Conservation (phyloP, 371 early-diverging fungal genomes). For the Mucor circinelloides region DNA sequence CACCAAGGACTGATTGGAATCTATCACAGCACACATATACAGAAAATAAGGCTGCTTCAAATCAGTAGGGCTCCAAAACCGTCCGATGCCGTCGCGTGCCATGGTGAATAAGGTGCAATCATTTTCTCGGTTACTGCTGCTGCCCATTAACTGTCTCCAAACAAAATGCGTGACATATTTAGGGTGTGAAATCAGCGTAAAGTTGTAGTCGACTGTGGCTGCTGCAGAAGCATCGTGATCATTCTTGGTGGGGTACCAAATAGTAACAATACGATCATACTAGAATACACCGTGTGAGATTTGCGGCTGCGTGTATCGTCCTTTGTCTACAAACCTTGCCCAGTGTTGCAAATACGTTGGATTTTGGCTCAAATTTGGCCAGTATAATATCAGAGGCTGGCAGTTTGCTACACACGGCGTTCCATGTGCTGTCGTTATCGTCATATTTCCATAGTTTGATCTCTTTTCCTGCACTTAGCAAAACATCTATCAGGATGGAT, state of each 20-base stretch:
- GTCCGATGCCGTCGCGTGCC: constrained; percentile 71
- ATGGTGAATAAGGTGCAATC: constrained; percentile 71
- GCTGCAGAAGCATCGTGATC: background rate
- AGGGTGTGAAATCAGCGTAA: constrained; percentile 74
- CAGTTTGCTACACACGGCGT: constrained; percentile 17
- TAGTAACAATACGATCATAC: constrained; percentile 71
- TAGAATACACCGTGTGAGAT: constrained; percentile 12
- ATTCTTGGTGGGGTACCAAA: constrained; percentile 60
- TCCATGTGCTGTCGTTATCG: constrained; percentile 21
- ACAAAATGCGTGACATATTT: constrained; percentile 63
- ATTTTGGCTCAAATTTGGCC: constrained; percentile 69
- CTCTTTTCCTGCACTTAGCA: constrained; percentile 41
- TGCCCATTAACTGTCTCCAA: constrained; percentile 60
- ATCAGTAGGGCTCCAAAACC: constrained; percentile 77
- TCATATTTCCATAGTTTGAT: constrained; percentile 32
- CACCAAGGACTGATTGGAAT: constrained; percentile 71
- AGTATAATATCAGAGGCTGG: constrained; percentile 30
- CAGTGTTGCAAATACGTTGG: constrained; percentile 68
- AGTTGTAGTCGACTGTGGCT: constrained; percentile 45
- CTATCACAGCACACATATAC: constrained; percentile 70
- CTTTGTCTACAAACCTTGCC: constrained; percentile 51
- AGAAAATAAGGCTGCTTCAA: constrained; percentile 51
- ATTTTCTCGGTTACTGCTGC: constrained; percentile 6
- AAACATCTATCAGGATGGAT: constrained; percentile 22
- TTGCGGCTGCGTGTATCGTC: too few species aligned